Evolutionary conservation across 169 alveolate genomes (phyloP), one percentile per base, ranked within the genome.

Genomic region (Eimeria tenella): DNA sequence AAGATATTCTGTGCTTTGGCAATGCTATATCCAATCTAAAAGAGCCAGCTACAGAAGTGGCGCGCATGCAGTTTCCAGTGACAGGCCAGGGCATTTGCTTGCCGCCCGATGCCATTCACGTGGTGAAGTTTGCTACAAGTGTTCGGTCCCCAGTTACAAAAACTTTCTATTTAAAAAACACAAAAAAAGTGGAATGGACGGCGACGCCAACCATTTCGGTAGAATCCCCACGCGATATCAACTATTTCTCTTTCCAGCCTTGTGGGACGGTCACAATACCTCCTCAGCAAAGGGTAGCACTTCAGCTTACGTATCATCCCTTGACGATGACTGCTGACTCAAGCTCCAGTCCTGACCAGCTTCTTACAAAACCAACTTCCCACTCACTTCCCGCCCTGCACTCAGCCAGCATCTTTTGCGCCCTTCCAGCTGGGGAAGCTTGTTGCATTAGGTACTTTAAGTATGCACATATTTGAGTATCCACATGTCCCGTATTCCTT

Each of bases 201-300:
- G 60, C 84, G 5, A 93, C 93, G 21, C 95, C 95, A 9, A 55
- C 55, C 4, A 56, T 93, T 58, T 13, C 90, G 1, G 2, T 79
- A 19, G 95, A 93, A n/a, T 42, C 58, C 17, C 95, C 95, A 15
- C 55, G 58, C 21, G 95, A 74, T 25, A 89, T 55, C 84, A 50
- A 42, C 52, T 93, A 93, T 63, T 93, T 93, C 52, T 93, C 83
- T 19, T 82, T 79, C 93, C 82, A 88, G 83, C 95, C 95, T 83
- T 21, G 79, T 68, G 93, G 93, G 60, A 63, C 93, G 55, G 83
- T 94, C 93, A 81, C 93, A 13, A 90, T 94, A 23, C 96, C 96
- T 15, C 93, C 94, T n/a, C 73, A 71, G 3, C 94, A 87, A 7
- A 87, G 86, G 65, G 93, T 92, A 31, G 49, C 90, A 19, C 58